Base-by-base conservation (phyloP, 2,329 filamentous ascomycete species). In the Claviceps lovelessii region DNA sequence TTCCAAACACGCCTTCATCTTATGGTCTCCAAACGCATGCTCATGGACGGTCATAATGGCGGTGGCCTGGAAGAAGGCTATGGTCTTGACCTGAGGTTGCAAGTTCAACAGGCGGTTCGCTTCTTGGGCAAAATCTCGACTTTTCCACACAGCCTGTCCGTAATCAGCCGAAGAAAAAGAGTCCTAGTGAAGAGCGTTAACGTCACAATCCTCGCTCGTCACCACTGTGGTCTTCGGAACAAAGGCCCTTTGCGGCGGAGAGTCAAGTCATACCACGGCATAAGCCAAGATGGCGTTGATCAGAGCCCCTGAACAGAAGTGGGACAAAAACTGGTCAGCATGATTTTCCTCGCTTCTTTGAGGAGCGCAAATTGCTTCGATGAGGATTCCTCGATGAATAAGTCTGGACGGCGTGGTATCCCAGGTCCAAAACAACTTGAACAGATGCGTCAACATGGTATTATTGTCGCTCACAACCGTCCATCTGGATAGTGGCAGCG, bases 341-440 rank as follows among this genome's bases (percentile, higher is more conserved):
- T 19, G 4, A 1, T 33, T 39, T 31, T 17, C 41, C 15, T n/a
- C 45, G 33, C 15, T 4, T n/a, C 9, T 31, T 15, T 17, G 5
- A 15, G 15, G 39, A 10, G 33, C 42, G 2, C 45, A 53, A 4
- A 65, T 52, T 6, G 58, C 58, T 10, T 58, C 47, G 1, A 58
- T 5, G 33, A 63, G 57, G 9, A 61, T 28, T 2, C 48, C 55
- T 5, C 55, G 57, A 48, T 63, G 55, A 8, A 63, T 46, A 7
- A 62, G 35, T 9, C 53, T 51, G 0, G 56, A 52, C 2, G 63
- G 23, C 0, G 56, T 58, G 29, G 54, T 57, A 29, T 65, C 62
- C 63, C 61, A 65, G 4, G 57, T 57, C 60, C 61, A 65, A 39
- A 64, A 64, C 0, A 63, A 31, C 1, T 52, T 55, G 9, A 64